Evolutionary conservation across 495 filamentous ascomycete species (phyloP).

Genomic region (Eremomyces bilateralis): DNA sequence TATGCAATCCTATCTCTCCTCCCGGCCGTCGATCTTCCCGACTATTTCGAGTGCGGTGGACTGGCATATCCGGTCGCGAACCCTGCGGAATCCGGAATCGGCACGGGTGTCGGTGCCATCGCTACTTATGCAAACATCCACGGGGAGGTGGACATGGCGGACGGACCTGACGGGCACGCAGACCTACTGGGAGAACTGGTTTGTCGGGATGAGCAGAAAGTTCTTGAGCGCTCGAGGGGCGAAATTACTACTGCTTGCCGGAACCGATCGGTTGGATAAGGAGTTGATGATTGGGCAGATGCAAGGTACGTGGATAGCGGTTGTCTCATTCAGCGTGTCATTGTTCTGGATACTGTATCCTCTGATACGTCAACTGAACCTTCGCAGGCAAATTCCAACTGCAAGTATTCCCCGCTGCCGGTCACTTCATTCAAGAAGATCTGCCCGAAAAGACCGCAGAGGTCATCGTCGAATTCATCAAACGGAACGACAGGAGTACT

Average conservation of each 20-base stretch:
- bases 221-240: conserved; percentile 70
- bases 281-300: conserved; percentile 95
- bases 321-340: not conserved
- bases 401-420: conserved; percentile 82
- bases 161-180: conserved; percentile 70
- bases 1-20: conserved; percentile 81
- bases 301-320: conserved; percentile 39
- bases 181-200: conserved; percentile 91
- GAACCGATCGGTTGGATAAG: conserved; percentile 83
- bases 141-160: conserved; percentile 54
- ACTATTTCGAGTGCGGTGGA: conserved; percentile 61
- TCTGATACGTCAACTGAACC: conserved; percentile 1
- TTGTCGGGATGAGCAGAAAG: conserved; percentile 64
- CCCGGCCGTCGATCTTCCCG: conserved; percentile 57
- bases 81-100: conserved; percentile 59
- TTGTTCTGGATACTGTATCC: not conserved
- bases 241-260: conserved; percentile 77
- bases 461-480: conserved; percentile 66
- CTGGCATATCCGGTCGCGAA: conserved; percentile 85
- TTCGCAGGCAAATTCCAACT: conserved; percentile 74
- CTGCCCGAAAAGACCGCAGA: conserved; percentile 65
- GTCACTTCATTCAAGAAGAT: conserved; percentile 94
- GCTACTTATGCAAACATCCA: conserved; percentile 32
- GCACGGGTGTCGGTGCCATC: conserved; percentile 77
- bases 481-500: conserved; percentile 64